Conservation (phyloP, 208 protist genomes). For the Wallacemonas sp. region DNA sequence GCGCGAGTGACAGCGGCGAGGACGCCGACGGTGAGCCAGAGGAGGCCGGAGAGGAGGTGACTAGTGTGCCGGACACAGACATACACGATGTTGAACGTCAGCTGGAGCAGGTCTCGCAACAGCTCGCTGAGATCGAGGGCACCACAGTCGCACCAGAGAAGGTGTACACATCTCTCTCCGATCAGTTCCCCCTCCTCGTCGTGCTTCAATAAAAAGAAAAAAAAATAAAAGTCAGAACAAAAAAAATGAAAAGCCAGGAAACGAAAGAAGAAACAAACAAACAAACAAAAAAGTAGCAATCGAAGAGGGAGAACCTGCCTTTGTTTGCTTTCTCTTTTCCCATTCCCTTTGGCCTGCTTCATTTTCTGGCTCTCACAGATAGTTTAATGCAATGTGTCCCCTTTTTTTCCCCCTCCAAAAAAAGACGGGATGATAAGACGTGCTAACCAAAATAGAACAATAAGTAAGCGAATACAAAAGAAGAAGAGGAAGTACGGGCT, state of each 20-base stretch:
- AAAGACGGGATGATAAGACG: too few species aligned
- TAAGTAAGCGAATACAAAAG: neutral
- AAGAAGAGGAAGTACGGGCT: neutral
- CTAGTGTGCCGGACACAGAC: too few species aligned
- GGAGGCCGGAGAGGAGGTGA: neutral
- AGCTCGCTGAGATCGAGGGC: neutral
- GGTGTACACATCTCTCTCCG: conserved; percentile 57
- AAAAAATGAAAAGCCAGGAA: neutral
- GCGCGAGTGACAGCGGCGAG: neutral
- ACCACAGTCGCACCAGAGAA: neutral
- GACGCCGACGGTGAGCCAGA: neutral
- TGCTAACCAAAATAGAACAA: too few species aligned
- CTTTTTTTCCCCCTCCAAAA: too few species aligned
- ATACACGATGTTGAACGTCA: neutral
- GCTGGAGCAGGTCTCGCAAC: neutral
- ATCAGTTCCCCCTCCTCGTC: conserved; percentile 75
- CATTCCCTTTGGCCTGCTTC: too few species aligned
- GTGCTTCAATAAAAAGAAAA: conserved; percentile 34
- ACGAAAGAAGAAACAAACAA: neutral
- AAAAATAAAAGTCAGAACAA: neutral
- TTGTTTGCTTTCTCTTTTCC: too few species aligned
- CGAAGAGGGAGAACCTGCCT: too few species aligned
- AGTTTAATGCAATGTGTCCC: too few species aligned
- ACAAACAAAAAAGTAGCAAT: neutral
- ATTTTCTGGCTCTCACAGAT: too few species aligned